These are phyloP conservation scores for Didymellaceae sp. DNA, from an alignment of 2,329 filamentous ascomycete genomes.

Conservation along the genomic window DNA sequence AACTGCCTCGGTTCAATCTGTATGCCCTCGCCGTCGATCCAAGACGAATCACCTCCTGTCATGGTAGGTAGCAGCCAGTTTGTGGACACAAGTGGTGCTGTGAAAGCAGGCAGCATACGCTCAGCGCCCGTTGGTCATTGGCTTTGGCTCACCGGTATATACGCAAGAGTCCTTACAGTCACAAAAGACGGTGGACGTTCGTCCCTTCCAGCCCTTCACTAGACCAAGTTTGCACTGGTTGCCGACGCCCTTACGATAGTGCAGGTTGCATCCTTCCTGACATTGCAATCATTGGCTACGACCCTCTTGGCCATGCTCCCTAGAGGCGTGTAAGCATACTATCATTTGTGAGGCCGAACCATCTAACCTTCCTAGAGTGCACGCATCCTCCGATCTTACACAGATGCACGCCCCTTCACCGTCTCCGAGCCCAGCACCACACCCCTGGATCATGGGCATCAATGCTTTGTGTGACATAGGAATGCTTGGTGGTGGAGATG, in stretches of 20 bases:
- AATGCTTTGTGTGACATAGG: constrained; percentile 24
- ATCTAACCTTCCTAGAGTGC: constrained; percentile 8
- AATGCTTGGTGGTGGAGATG: constrained; percentile 5
- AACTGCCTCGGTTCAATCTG: background rate
- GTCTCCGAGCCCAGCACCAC: constrained; percentile 20
- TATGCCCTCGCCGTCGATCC: background rate
- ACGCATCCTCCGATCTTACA: constrained; percentile 18
- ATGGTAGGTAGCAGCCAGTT: constrained; percentile 27
- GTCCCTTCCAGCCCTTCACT: constrained; percentile 17
- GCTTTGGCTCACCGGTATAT: constrained; percentile 5
- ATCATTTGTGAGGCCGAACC: background rate
- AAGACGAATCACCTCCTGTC: constrained; percentile 1
- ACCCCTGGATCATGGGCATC: constrained; percentile 42
- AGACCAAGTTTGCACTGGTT: constrained; percentile 11
- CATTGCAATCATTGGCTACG: constrained; percentile 28
- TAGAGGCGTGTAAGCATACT: constrained; percentile 5
- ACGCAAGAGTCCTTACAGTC: constrained; percentile 24
- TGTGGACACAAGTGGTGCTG: background rate
- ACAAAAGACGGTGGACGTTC: constrained; percentile 34
- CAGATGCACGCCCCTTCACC: constrained; percentile 29
- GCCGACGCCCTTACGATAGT: constrained; percentile 10
- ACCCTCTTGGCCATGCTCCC: background rate
- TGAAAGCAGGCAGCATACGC: constrained; percentile 38
- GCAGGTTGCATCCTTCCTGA: constrained; percentile 14
- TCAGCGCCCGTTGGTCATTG: constrained; percentile 8